phyloP scores from a whole-genome alignment of 2,329 filamentous ascomycete species.

The Venturia carpophila region DNA sequence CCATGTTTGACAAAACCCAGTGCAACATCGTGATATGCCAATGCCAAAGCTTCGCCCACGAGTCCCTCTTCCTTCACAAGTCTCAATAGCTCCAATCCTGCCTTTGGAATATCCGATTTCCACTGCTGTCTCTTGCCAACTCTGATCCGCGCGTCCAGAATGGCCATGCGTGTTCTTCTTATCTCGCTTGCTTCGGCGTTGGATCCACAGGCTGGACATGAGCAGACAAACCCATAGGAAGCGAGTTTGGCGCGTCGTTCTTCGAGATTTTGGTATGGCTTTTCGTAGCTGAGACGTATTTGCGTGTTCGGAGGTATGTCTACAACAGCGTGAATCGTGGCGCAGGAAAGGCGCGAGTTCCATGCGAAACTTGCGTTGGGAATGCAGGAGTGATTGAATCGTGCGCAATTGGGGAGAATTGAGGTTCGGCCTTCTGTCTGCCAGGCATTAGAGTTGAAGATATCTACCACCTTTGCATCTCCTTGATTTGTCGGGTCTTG shows the following conservation, averaged over 20 bases:
- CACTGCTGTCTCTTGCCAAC: slow-evolving; percentile 21
- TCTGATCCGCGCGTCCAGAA: slow-evolving; percentile 22
- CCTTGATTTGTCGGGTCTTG: slow-evolving; percentile 11
- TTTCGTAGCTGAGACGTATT: slow-evolving; percentile 12
- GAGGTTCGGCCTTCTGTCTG: slow-evolving; percentile 12
- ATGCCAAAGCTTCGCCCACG: slow-evolving; percentile 22
- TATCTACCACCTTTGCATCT: slow-evolving; percentile 22
- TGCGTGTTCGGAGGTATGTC: neutral
- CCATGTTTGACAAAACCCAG: slow-evolving; percentile 22
- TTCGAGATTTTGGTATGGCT: neutral
- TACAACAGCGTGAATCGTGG: slow-evolving; percentile 6
- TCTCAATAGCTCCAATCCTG: slow-evolving; percentile 21
- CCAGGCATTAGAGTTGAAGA: slow-evolving; percentile 24
- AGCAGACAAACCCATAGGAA: slow-evolving; percentile 12
- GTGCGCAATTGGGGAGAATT: neutral
- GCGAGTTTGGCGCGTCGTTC: slow-evolving; percentile 6
- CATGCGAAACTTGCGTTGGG: slow-evolving; percentile 12
- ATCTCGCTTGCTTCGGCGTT: slow-evolving; percentile 19
- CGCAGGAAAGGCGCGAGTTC: slow-evolving; percentile 12
- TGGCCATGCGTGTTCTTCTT: slow-evolving; percentile 22
- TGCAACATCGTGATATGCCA: slow-evolving; percentile 24
- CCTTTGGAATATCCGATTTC: slow-evolving; percentile 20
- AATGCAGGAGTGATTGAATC: slow-evolving; percentile 11
- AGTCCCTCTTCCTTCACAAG: slow-evolving; percentile 23
- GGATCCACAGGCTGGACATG: slow-evolving; percentile 9